Evolutionary conservation across 2,329 filamentous ascomycete genomes (phyloP), one percentile per base, ranked within the genome.

Genomic region (Phialophora macrospora): DNA sequence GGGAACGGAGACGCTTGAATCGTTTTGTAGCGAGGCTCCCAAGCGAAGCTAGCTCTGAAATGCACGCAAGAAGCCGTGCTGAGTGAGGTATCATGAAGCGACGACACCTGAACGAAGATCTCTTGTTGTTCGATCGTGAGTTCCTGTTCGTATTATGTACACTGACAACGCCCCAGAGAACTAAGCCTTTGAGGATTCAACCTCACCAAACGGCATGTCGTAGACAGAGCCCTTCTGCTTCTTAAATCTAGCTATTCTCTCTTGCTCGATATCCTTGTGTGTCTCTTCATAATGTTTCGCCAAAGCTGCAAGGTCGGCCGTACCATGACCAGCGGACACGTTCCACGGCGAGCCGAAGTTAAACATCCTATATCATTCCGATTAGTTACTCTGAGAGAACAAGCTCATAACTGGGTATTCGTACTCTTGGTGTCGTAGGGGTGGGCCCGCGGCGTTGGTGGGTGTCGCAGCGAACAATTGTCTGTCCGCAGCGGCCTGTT

Each of bases 371-470:
- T 30, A 65, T 14, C 28, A 20, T 24, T 52, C 61, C 44, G 44
- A 59, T 65, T 38, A 65, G 66, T 52, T 8, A 52, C 12, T 34
- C 17, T 30, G 1, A 9, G 28, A 22, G 24, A n/a, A 14, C 12
- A 44, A 20, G 22, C 34, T 44, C 63, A 9, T 24, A 38, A 41
- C 52, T 51, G 46, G 54, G 46, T 56, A 54, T 58, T 30, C 32
- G 62, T 84, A 90, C 88, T 90, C 88, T 38, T 85, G 87, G 72
- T 84, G 87, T 74, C 78, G 84, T 76, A 90, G 75, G 22, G 86
- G 81, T 52, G 87, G 78, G 70, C 81, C 76, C 55, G 73, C 73
- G 3, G 57, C 48, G 61, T 77, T 80, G 70, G 80, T 77, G 24
- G 77, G 73, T 63, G 77, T 76, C 65, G 77, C 80, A 32, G 82